Conservation (phyloP, 331 rosid species). For the Telfairia occidentalis region DNA sequence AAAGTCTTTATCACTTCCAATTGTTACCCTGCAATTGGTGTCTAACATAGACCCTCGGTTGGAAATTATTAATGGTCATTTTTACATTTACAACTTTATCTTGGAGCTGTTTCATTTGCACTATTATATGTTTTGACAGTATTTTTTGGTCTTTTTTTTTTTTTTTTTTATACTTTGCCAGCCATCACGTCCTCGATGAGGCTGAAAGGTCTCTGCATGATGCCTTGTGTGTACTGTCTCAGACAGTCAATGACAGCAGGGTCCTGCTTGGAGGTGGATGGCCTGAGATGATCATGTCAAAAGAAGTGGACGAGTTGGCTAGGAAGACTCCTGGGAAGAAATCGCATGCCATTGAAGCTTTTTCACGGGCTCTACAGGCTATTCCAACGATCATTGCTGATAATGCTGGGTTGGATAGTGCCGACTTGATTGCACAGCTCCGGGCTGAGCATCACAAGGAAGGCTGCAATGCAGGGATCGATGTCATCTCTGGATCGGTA, state of each 20-base stretch:
- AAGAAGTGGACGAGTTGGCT: constrained; percentile 79
- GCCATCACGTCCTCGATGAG: constrained; percentile 96
- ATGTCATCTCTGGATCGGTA: constrained; percentile 91
- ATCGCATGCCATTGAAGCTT: constrained; percentile 92
- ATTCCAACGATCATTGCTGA: constrained; percentile 91
- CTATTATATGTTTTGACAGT: not conserved
- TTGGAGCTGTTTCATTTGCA: not conserved
- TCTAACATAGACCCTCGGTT: not conserved
- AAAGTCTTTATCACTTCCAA: not conserved
- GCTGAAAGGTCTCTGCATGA: constrained; percentile 98
- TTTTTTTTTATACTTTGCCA: constrained; percentile 20
- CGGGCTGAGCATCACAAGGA: constrained; percentile 93
- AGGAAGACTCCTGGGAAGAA: constrained; percentile 90
- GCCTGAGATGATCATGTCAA: constrained; percentile 99
- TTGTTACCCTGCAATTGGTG: not conserved
- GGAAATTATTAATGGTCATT: not conserved
- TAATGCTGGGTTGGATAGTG: constrained; percentile 98
- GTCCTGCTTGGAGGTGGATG: constrained; percentile 96
- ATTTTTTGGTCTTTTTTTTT: constrained; percentile 5
- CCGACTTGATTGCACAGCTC: constrained; percentile 82
- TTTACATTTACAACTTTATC: not conserved
- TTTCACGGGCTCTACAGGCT: constrained; percentile 73
- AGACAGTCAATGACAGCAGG: constrained; percentile 89
- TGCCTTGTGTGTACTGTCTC: constrained; percentile 95
- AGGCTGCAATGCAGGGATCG: constrained; percentile 75